Evolutionary conservation across 2,329 filamentous ascomycete genomes (phyloP).

Genomic region (Ceratocystis alfenasii): DNA sequence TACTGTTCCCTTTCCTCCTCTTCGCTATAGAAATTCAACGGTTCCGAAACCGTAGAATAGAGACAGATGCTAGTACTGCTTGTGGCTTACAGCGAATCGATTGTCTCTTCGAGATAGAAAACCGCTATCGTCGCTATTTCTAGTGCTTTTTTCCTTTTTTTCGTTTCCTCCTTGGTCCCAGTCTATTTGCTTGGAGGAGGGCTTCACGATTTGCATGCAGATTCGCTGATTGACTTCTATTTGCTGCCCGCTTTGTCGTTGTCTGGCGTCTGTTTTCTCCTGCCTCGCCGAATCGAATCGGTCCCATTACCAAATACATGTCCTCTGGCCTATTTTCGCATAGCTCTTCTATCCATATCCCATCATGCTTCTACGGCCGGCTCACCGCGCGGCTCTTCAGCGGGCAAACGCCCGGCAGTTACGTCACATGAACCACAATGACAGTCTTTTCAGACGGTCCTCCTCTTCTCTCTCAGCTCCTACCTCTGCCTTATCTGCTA

Average conservation of each 20-base stretch:
- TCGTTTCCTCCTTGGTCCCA: constrained; percentile 23
- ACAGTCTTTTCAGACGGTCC: constrained; percentile 6
- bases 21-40: not conserved
- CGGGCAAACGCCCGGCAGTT: constrained; percentile 17
- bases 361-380: constrained; percentile 32
- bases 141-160: constrained; percentile 23
- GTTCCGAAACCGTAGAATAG: constrained; percentile 1
- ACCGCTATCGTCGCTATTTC: constrained; percentile 12
- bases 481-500: constrained; percentile 4
- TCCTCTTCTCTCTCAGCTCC: constrained; percentile 11
- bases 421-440: not conserved
- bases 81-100: constrained; percentile 8
- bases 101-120: constrained; percentile 8
- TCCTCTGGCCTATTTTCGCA: no score
- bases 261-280: not conserved
- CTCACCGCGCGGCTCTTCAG: constrained; percentile 23
- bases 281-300: not conserved
- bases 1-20: not conserved
- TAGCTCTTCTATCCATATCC: not conserved
- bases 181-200: constrained; percentile 7
- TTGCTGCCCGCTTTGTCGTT: not conserved
- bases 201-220: no score
- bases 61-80: constrained; percentile 11
- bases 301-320: not conserved
- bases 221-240: not conserved